Evolutionary conservation across 2,329 filamentous ascomycete genomes (phyloP).

Genomic region (Aspergillus nomiae): DNA sequence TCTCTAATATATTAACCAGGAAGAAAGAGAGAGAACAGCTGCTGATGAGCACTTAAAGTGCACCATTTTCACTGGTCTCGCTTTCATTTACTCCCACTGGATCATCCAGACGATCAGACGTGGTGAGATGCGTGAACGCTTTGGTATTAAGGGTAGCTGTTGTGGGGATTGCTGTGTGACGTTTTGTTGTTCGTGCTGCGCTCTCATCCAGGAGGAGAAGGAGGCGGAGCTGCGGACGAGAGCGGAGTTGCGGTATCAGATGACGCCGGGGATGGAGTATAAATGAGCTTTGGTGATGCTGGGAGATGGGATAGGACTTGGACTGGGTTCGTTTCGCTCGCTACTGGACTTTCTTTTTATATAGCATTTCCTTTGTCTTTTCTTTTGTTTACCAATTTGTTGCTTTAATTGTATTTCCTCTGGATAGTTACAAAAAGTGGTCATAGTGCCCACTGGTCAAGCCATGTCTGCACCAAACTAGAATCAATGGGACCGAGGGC

Average conservation of each 20-base stretch:
- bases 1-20: background rate
- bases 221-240: constrained; percentile 20
- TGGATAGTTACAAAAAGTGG: background rate
- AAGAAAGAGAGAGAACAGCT: fast-evolving
- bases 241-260: constrained; percentile 10
- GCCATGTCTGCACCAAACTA: background rate
- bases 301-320: background rate
- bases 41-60: constrained; percentile 9
- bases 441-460: background rate
- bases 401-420: background rate
- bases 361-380: background rate
- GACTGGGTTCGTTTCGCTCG: background rate
- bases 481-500: background rate
- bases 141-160: constrained; percentile 19
- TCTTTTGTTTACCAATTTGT: background rate
- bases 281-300: background rate
- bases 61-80: constrained; percentile 14
- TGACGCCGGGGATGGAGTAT: background rate
- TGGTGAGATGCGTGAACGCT: constrained; percentile 18
- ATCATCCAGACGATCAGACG: constrained; percentile 22
- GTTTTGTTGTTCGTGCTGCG: constrained; percentile 22
- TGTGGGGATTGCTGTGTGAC: constrained; percentile 22
- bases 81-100: constrained; percentile 18
- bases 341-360: background rate
- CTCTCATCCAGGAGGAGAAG: constrained; percentile 24